Conservation (phyloP, 2,329 filamentous ascomycete species). For the Leptodontidium sp. region DNA sequence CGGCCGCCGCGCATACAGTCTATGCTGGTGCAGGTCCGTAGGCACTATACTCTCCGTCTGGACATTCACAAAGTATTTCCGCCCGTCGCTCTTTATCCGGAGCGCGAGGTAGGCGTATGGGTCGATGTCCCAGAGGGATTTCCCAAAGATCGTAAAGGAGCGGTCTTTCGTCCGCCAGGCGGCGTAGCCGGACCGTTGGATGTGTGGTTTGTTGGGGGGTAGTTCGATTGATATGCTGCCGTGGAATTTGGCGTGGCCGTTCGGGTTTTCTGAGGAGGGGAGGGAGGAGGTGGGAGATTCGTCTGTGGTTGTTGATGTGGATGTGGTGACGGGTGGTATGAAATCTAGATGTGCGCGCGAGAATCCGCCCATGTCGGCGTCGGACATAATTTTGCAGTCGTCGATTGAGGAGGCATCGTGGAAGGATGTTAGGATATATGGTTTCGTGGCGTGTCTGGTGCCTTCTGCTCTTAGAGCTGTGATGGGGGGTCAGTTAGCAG, state of each 20-base stretch:
- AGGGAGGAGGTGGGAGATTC: not conserved
- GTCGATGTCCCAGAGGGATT: slow-evolving; percentile 87
- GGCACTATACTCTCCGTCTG: slow-evolving; percentile 94
- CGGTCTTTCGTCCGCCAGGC: slow-evolving; percentile 87
- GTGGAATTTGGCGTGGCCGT: slow-evolving; percentile 80
- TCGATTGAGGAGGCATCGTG: slow-evolving; percentile 55
- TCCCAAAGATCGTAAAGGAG: slow-evolving; percentile 82
- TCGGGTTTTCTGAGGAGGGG: slow-evolving; percentile 42
- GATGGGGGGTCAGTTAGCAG: slow-evolving; percentile 28
- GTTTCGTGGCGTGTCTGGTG: slow-evolving; percentile 69
- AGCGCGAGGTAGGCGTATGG: slow-evolving; percentile 88
- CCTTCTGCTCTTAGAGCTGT: slow-evolving; percentile 75
- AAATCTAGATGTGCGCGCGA: slow-evolving; percentile 75
- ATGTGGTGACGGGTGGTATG: slow-evolving; percentile 39
- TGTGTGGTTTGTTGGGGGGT: slow-evolving; percentile 74
- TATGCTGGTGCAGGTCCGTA: slow-evolving; percentile 95
- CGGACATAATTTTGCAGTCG: slow-evolving; percentile 81
- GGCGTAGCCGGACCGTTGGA: slow-evolving; percentile 85
- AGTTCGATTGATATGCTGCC: slow-evolving; percentile 88
- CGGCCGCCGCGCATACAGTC: slow-evolving; percentile 78
- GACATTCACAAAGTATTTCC: slow-evolving; percentile 93
- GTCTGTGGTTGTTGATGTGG: slow-evolving; percentile 29
- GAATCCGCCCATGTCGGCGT: slow-evolving; percentile 86
- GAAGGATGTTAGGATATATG: slow-evolving; percentile 73
- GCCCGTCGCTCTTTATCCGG: slow-evolving; percentile 87